A percentile compares a stretch with the other conserved stretches of the same genome.
These are phyloP conservation scores for Prunus yedoensis DNA, from an alignment of 331 rosid genomes.

Conservation along the genomic window DNA sequence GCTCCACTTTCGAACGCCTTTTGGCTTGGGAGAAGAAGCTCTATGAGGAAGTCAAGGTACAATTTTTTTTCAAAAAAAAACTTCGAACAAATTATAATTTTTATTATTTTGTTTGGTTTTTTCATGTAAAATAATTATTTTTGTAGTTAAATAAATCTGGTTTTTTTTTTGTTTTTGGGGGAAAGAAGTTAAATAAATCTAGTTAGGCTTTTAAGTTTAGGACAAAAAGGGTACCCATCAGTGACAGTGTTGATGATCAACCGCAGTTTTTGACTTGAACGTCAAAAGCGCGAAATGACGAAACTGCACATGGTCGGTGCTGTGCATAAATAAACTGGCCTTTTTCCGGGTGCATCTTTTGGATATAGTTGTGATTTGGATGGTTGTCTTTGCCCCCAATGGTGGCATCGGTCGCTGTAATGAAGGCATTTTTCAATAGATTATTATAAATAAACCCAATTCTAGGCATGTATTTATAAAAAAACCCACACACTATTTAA, in stretches of 20 bases:
- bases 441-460: too few species aligned
- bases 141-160: too few species aligned
- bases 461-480: too few species aligned
- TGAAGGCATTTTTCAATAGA: not conserved
- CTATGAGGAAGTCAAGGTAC: slow-evolving; percentile 85
- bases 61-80: too few species aligned
- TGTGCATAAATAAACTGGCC: not conserved
- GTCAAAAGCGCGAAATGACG: slow-evolving; percentile 24
- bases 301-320: slow-evolving; percentile 29
- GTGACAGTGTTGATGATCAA: slow-evolving; percentile 30
- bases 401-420: slow-evolving; percentile 15
- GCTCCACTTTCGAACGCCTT: slow-evolving; percentile 85
- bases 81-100: not conserved
- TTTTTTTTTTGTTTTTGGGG: not conserved
- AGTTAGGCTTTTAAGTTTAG: not conserved
- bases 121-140: not conserved
- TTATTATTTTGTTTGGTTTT: not conserved
- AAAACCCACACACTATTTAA: too few species aligned
- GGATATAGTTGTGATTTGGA: slow-evolving; percentile 35
- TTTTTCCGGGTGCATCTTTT: not conserved
- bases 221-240: slow-evolving; percentile 24
- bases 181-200: too few species aligned
- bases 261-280: slow-evolving; percentile 44
- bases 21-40: slow-evolving; percentile 99
- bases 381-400: slow-evolving; percentile 26